Conservation (phyloP, 441 rosid genomes). For the Mallotus japonicus region DNA sequence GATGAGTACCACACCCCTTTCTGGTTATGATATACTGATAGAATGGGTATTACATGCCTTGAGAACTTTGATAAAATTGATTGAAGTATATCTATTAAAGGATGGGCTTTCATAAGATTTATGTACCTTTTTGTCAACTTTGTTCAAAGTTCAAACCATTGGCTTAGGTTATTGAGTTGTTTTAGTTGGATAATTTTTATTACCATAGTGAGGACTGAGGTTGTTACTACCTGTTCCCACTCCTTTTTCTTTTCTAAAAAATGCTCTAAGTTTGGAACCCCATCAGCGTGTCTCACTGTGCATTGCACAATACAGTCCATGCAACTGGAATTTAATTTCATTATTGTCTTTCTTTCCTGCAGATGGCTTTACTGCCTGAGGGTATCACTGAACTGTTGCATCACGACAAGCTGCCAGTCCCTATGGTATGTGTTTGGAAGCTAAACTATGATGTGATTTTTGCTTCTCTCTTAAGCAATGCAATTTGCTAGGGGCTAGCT, state of each 20-base stretch:
- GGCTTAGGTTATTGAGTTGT: not conserved
- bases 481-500: not conserved
- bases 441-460: conserved; percentile 5
- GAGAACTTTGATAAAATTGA: not conserved
- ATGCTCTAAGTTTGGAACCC: conserved; percentile 13
- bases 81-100: not conserved
- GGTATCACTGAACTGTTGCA: conserved; percentile 88
- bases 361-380: conserved; percentile 98
- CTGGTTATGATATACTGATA: not conserved
- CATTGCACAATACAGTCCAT: not conserved
- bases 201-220: not conserved
- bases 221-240: not conserved
- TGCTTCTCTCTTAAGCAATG: not conserved
- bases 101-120: not conserved
- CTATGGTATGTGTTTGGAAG: conserved; percentile 58
- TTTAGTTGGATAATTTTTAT: not conserved
- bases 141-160: not conserved
- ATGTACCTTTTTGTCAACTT: not conserved
- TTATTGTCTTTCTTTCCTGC: conserved; percentile 31
- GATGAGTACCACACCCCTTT: not conserved
- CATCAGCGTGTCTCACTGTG: not conserved
- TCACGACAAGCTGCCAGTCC: conserved; percentile 77
- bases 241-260: not conserved
- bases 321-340: conserved; percentile 22
- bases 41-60: not conserved